These are phyloP conservation scores for Claviceps fusiformis DNA, from an alignment of 2,329 filamentous ascomycete genomes.

Conservation along the genomic window DNA sequence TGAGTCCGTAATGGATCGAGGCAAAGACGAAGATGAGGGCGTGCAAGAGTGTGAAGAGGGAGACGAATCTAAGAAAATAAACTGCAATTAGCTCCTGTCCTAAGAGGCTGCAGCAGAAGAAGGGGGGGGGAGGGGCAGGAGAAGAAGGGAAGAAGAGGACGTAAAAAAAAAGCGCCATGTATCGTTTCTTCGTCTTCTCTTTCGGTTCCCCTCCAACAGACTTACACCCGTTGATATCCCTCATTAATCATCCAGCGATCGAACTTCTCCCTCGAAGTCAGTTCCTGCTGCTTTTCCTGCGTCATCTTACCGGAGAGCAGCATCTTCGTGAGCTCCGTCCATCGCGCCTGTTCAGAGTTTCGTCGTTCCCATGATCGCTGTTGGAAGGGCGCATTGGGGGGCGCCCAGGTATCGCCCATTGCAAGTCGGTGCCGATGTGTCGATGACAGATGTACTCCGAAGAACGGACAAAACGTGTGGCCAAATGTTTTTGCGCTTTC, in stretches of 20 bases:
- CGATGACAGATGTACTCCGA: too few species aligned
- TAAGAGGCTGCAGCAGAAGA: too few species aligned
- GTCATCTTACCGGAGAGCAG: conserved; percentile 73
- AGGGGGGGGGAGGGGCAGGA: too few species aligned
- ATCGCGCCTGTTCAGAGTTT: conserved; percentile 60
- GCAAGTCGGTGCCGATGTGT: conserved; percentile 6
- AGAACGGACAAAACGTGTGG: not conserved
- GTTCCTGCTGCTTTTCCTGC: conserved; percentile 53
- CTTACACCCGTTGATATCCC: conserved; percentile 66
- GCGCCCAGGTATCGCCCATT: conserved; percentile 15
- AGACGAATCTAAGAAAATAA: conserved; percentile 47
- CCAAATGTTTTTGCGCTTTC: too few species aligned
- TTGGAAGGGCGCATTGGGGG: conserved; percentile 9
- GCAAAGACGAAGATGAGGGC: conserved; percentile 67
- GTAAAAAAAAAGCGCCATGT: too few species aligned
- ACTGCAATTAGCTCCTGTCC: too few species aligned
- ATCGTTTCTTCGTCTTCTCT: too few species aligned
- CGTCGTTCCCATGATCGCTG: conserved; percentile 45
- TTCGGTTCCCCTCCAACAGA: conserved; percentile 10
- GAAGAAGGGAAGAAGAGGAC: too few species aligned
- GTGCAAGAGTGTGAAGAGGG: conserved; percentile 60
- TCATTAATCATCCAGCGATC: conserved; percentile 86
- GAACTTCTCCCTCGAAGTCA: conserved; percentile 58
- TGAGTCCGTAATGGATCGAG: conserved; percentile 66
- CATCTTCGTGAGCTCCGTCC: conserved; percentile 72